These are phyloP conservation scores for Xanthoconium stramineum DNA, from an alignment of 768 basidiomycete genomes.

Conservation along the genomic window DNA sequence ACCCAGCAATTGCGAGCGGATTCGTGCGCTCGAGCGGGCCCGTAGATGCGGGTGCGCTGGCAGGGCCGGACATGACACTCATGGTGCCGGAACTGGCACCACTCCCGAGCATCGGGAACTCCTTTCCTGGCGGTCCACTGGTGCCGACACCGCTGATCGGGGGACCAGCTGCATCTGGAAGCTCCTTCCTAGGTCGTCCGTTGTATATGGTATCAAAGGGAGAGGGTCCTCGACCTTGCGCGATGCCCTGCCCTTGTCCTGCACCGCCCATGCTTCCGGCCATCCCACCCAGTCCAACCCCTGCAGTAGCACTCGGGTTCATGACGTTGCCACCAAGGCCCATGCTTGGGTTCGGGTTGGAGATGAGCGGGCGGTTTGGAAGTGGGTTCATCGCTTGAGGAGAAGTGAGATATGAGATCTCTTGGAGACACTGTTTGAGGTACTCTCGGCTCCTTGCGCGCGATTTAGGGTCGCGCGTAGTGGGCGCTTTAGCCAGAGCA, in stretches of 20 bases:
- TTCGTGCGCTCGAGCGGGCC: conserved; percentile 53
- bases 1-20: conserved; percentile 32
- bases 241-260: conserved; percentile 16
- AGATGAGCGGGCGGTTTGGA: conserved; percentile 74
- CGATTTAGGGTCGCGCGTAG: conserved; percentile 92
- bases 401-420: conserved; percentile 96
- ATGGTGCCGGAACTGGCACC: conserved; percentile 26
- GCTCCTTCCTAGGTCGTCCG: conserved; percentile 75
- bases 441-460: conserved; percentile 94
- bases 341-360: conserved; percentile 42
- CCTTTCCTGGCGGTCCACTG: conserved; percentile 42
- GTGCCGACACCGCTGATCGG: conserved; percentile 44
- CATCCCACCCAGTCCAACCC: conserved; percentile 13
- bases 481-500: conserved; percentile 65
- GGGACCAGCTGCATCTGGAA: conserved; percentile 56
- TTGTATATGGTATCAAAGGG: conserved; percentile 77
- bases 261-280: conserved; percentile 9
- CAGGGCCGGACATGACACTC: conserved; percentile 48
- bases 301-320: conserved; percentile 15
- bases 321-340: conserved; percentile 17
- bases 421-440: conserved; percentile 98
- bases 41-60: conserved; percentile 45
- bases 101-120: conserved; percentile 63
- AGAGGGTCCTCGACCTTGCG: conserved; percentile 30
- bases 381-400: conserved; percentile 97